These are phyloP conservation scores for Anethum foeniculum DNA, from an alignment of 140 eudicot species.

Conservation along the genomic window DNA sequence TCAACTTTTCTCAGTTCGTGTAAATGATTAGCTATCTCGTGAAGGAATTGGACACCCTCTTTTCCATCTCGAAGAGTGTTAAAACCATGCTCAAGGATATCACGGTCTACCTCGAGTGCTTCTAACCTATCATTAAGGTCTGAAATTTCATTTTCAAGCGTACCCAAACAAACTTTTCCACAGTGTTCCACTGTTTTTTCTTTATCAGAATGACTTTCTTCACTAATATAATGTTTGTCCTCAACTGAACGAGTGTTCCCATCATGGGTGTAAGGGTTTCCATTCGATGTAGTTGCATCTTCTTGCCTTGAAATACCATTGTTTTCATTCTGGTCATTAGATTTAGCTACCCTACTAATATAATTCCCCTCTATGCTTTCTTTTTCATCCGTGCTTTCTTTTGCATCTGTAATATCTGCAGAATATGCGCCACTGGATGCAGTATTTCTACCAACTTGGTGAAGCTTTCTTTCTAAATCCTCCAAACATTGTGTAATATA, in stretches of 20 bases:
- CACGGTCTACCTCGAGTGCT: conserved; percentile 47
- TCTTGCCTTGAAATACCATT: conserved; percentile 12
- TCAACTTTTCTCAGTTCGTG: conserved; percentile 49
- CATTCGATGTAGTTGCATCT: conserved; percentile 16
- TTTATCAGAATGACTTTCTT: conserved; percentile 16
- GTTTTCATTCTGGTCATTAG: conserved; percentile 12
- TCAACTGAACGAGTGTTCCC: conserved; percentile 14
- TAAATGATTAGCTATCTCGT: conserved; percentile 50
- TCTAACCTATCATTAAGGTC: conserved; percentile 41
- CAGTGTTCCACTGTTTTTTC: not conserved
- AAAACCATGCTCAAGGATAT: conserved; percentile 48
- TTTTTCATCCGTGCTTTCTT: conserved; percentile 15
- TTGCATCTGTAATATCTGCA: conserved; percentile 8
- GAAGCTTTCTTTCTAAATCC: conserved; percentile 40
- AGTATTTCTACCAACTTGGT: conserved; percentile 17
- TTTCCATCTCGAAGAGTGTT: conserved; percentile 35
- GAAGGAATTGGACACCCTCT: conserved; percentile 44
- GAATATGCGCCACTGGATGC: conserved; percentile 5
- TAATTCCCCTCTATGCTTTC: conserved; percentile 13
- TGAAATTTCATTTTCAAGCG: conserved; percentile 37
- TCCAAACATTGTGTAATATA: conserved; percentile 40
- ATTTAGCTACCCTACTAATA: not conserved
- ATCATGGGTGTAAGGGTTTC: conserved; percentile 16
- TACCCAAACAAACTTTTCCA: conserved; percentile 18
- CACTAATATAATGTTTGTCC: conserved; percentile 13